These are phyloP conservation scores for Leccinum barrowsii DNA, from an alignment of 768 basidiomycete genomes.

Conservation along the genomic window DNA sequence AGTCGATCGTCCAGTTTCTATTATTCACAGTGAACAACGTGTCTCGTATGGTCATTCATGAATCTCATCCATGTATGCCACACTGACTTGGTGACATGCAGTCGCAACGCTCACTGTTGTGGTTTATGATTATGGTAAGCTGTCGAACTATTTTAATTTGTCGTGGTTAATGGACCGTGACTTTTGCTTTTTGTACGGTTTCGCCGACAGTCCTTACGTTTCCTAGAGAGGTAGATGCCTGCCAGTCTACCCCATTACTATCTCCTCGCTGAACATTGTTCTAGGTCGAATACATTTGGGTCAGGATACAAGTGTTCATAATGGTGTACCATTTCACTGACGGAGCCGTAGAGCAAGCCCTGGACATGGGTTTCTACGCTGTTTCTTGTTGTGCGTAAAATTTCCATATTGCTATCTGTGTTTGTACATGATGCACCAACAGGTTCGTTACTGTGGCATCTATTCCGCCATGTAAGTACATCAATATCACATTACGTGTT, in stretches of 20 bases:
- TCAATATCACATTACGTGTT: not conserved
- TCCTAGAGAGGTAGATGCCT: not conserved
- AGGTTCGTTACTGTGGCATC: not conserved
- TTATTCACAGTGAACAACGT: not conserved
- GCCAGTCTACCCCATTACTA: not conserved
- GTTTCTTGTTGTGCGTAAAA: not conserved
- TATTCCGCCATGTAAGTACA: not conserved
- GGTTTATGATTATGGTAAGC: not conserved
- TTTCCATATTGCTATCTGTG: not conserved
- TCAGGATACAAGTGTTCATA: not conserved
- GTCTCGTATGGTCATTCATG: not conserved
- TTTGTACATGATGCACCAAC: not conserved
- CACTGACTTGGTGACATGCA: not conserved
- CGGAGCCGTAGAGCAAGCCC: not conserved
- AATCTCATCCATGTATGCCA: not conserved
- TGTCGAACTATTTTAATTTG: not conserved
- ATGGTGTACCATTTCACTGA: not conserved
- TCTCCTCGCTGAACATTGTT: not conserved
- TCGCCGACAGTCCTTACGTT: not conserved
- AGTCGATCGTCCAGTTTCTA: not conserved
- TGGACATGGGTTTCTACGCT: not conserved
- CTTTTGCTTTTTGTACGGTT: not conserved
- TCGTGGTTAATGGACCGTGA: not conserved
- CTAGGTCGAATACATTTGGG: not conserved
- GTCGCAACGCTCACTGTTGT: not conserved